Evolutionary conservation across 1,284 basidiomycete genomes (phyloP).

Genomic region (Hymenochaete sp.): DNA sequence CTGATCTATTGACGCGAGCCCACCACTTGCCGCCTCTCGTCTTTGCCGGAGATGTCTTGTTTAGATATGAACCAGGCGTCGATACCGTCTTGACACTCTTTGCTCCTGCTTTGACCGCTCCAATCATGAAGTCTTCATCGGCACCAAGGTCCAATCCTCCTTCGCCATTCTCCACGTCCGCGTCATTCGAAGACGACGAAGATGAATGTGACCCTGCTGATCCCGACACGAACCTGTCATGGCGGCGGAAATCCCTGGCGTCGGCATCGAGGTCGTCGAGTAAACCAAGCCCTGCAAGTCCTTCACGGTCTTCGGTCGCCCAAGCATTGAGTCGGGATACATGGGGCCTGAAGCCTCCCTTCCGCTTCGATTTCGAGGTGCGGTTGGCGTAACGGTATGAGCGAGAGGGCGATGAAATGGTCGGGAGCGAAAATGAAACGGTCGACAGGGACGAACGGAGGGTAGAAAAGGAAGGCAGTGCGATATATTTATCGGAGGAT

Average conservation of each 20-base stretch:
- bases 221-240: too few species aligned
- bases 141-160: conserved; percentile 1
- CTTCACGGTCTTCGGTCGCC: background rate
- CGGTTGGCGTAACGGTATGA: too few species aligned
- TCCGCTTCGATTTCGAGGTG: too few species aligned
- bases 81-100: too few species aligned
- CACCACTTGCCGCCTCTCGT: too few species aligned
- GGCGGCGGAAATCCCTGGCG: background rate
- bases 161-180: background rate
- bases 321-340: background rate
- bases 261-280: background rate
- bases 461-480: background rate
- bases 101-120: too few species aligned
- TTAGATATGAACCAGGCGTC: too few species aligned
- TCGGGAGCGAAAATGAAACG: background rate
- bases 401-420: background rate
- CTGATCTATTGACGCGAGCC: too few species aligned
- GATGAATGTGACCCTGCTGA: background rate
- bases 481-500: background rate
- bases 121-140: conserved; percentile 7
- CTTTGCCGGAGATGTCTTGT: too few species aligned
- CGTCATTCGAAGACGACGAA: background rate
- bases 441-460: background rate
- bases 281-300: too few species aligned
- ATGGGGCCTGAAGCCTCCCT: conserved; percentile 5